Evolutionary conservation across 2,329 filamentous ascomycete genomes (phyloP).

Genomic region (Arthrocladium fulminans): DNA sequence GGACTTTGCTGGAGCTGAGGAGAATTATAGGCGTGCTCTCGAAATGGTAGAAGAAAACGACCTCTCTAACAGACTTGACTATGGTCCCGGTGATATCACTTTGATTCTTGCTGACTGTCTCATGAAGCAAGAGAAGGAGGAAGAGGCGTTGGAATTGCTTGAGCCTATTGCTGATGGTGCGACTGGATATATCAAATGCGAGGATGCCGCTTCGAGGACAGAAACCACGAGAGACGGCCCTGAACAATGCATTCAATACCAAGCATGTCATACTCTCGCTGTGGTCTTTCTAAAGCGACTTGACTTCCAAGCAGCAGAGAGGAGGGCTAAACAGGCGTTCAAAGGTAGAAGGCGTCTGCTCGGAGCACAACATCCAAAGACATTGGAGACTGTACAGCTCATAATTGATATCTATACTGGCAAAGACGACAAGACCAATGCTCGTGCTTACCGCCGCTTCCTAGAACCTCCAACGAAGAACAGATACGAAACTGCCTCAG

Average conservation of each 20-base stretch:
- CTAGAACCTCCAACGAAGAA: background rate
- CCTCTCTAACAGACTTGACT: conserved; percentile 15
- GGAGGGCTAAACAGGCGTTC: conserved; percentile 16
- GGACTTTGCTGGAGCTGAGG: conserved; percentile 16
- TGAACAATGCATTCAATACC: conserved; percentile 5
- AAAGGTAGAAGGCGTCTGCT: conserved; percentile 15
- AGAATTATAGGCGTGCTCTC: conserved; percentile 17
- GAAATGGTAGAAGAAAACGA: conserved; percentile 14
- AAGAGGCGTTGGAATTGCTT: conserved; percentile 17
- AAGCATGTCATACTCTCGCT: conserved; percentile 17
- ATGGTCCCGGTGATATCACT: conserved; percentile 17
- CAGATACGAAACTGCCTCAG: background rate
- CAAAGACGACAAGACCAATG: conserved; percentile 4
- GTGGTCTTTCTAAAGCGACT: conserved; percentile 13
- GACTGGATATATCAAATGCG: background rate
- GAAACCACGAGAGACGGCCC: background rate
- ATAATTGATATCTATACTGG: conserved; percentile 17
- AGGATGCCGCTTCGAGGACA: background rate
- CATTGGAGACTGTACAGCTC: conserved; percentile 17
- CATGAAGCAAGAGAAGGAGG: conserved; percentile 18
- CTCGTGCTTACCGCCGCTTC: conserved; percentile 4
- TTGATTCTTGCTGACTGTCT: conserved; percentile 18
- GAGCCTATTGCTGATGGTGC: conserved; percentile 13
- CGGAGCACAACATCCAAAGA: conserved; percentile 16
- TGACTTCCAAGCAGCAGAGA: conserved; percentile 16